Percentiles rank a stretch among this genome's conserved stretches.
phyloP scores from a whole-genome alignment of 2,329 filamentous ascomycete species.

The Botrytis tulipae region DNA sequence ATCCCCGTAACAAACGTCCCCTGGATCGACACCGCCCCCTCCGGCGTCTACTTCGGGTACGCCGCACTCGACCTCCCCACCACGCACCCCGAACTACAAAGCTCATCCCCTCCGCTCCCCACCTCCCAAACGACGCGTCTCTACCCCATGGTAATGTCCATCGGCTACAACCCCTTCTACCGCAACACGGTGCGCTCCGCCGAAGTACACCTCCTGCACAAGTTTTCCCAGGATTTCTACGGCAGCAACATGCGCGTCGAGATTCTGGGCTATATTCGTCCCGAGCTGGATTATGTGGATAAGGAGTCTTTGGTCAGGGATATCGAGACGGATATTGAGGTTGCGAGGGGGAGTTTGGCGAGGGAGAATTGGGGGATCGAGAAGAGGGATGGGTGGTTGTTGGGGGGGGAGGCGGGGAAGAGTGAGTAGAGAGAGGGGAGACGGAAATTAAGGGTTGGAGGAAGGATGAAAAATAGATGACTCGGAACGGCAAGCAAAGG shows the following conservation, averaged over 20 bases:
- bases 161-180: constrained; percentile 98
- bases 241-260: constrained; percentile 73
- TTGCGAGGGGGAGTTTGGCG: constrained; percentile 70
- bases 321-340: constrained; percentile 84
- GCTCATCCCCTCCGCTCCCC: constrained; percentile 23
- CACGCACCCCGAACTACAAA: constrained; percentile 42
- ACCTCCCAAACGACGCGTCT: constrained; percentile 44
- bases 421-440: constrained; percentile 38
- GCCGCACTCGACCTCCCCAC: constrained; percentile 65
- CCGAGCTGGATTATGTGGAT: constrained; percentile 83
- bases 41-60: constrained; percentile 93
- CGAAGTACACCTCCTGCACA: constrained; percentile 84
- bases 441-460: constrained; percentile 46
- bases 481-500: constrained; percentile 23
- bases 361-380: constrained; percentile 57
- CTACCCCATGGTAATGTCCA: constrained; percentile 87
- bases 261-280: constrained; percentile 82
- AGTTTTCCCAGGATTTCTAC: constrained; percentile 82
- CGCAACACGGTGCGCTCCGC: constrained; percentile 84
- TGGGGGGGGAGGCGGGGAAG: constrained; percentile 21
- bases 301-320: constrained; percentile 83
- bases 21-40: constrained; percentile 63
- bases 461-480: constrained; percentile 22
- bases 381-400: constrained; percentile 26
- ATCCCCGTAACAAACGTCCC: constrained; percentile 68